Base-by-base conservation (phyloP, 1,284 basidiomycete species). In the Exsudoporus floridanus region DNA sequence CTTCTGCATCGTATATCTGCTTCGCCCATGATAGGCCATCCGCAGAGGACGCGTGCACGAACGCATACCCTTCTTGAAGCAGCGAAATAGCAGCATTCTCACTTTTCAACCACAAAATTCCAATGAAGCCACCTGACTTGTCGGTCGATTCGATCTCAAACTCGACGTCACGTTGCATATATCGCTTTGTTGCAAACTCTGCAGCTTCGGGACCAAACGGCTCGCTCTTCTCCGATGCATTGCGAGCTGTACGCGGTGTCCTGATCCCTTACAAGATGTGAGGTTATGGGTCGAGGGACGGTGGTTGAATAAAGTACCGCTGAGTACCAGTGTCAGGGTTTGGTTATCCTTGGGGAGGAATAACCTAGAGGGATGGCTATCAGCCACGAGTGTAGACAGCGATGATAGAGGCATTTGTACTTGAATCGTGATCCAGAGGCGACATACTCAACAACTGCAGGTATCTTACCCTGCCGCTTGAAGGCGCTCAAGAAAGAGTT, bases 81-180 rank as follows among this genome's bases (percentile, higher is more conserved):
- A 99, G 80, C 31, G 84, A 73, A 38, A 95, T 77, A 1, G 94
- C 95, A 41, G 83, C 86, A 67, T 98, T 98, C 58, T 93, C 89
- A 2, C 76, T 84, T 67, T 92, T 92, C 62, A 90, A 60, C 71
- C 90, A 97, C 51, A 98, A 77, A 1, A 88, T 75, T 16, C 96
- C 96, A 60, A 99, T 95, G 74, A 98, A 98, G 7, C 96, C 95
- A 36, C 96, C 96, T 16, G 88, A 88, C 74, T 97, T 98, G 76
- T 99, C 96, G 14, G 88, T 85, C 40, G 83, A 81, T 54, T 96
- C 90, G 41, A 98, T 85, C 60, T 92, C 88, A 55, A 98, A 86
- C 71, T 99, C 96, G 14, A 94, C 88, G 64, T 99, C 97, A 23
- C 95, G 84, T 71, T 99, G 97, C 84, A 98, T 87, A 64, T 89